These are phyloP conservation scores for Zygotorulaspora florentina DNA, from an alignment of 805 yeast species.

Conservation along the genomic window DNA sequence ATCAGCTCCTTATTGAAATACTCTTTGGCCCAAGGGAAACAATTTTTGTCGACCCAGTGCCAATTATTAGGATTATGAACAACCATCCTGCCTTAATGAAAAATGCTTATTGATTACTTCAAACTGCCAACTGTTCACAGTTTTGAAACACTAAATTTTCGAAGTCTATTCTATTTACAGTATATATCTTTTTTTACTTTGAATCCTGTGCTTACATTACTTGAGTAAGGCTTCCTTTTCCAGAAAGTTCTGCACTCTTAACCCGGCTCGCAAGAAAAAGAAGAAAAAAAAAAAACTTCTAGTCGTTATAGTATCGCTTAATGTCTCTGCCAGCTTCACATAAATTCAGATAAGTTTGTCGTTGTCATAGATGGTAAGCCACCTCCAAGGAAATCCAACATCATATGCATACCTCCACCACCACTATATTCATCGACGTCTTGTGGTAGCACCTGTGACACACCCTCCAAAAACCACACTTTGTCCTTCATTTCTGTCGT, in stretches of 20 bases:
- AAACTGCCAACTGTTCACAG: neutral
- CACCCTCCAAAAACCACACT: conserved; percentile 94
- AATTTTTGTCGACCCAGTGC: conserved; percentile 99
- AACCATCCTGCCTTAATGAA: conserved; percentile 52
- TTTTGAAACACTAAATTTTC: neutral
- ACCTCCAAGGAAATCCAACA: conserved; percentile 82
- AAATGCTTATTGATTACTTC: neutral
- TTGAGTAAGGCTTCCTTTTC: neutral
- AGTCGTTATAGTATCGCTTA: neutral
- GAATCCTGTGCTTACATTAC: too few species aligned
- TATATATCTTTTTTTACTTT: conserved; percentile 1
- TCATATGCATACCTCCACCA: conserved; percentile 90
- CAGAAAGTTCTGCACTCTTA: neutral
- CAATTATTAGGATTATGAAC: conserved; percentile 97
- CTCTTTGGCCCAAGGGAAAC: conserved; percentile 82
- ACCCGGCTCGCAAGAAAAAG: neutral
- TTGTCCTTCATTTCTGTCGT: conserved; percentile 83
- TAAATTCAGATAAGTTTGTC: conserved; percentile 34
- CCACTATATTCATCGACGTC: conserved; percentile 90
- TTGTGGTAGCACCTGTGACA: conserved; percentile 79
- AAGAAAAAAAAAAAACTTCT: neutral
- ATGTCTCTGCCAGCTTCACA: conserved; percentile 12
- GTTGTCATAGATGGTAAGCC: conserved; percentile 47
- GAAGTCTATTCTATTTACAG: neutral
- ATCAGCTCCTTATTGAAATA: conserved; percentile 64